Evolutionary conservation across 2,329 filamentous ascomycete species (phyloP).

Genomic region (Monilinia vaccinii-corymbosi): DNA sequence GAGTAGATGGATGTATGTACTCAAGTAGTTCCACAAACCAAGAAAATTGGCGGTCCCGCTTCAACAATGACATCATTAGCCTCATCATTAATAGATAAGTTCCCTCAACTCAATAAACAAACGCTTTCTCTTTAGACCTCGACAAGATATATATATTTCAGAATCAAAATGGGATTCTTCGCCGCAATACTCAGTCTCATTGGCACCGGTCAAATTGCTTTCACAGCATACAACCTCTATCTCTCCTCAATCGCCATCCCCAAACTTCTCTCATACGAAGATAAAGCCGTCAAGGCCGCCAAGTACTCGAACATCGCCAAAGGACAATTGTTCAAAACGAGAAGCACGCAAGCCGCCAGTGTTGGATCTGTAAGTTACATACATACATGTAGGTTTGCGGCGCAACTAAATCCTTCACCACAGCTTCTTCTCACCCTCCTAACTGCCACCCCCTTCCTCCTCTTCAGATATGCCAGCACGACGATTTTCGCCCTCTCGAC

Average conservation of each 20-base stretch:
- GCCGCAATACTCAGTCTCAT: conserved; percentile 1
- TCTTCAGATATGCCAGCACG: neutral
- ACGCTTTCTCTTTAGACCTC: neutral
- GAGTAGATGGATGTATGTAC: neutral
- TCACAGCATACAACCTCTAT: conserved; percentile 35
- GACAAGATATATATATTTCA: neutral
- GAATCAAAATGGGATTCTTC: neutral
- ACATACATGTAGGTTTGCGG: neutral
- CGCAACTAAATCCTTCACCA: neutral
- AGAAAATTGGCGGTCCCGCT: neutral
- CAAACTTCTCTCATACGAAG: conserved; percentile 38
- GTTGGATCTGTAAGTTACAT: neutral
- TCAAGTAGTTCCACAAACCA: neutral
- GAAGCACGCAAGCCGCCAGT: conserved; percentile 33
- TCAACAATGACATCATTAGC: neutral
- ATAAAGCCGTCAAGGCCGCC: conserved; percentile 36
- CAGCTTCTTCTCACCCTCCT: neutral
- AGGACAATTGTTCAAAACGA: conserved; percentile 35
- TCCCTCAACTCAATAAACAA: neutral
- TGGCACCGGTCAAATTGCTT: conserved; percentile 29
- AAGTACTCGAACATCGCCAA: conserved; percentile 36
- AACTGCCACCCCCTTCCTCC: neutral
- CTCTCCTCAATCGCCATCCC: conserved; percentile 35
- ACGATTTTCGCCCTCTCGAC: neutral
- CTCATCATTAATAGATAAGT: neutral